Conservation (phyloP, 2,329 filamentous ascomycete genomes). For the Ceratocystis albifundus region DNA sequence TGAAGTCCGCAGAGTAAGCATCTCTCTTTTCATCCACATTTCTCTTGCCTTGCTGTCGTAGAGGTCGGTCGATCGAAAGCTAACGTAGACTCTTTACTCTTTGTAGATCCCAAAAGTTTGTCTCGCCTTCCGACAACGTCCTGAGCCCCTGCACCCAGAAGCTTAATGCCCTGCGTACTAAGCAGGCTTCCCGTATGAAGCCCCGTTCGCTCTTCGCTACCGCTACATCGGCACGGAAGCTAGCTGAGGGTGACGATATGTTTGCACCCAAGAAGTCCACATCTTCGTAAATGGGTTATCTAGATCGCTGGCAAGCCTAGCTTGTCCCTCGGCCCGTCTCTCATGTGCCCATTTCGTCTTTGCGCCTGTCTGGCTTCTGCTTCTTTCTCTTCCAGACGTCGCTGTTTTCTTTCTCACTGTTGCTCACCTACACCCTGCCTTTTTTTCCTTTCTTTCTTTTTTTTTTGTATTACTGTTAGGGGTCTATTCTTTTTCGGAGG, state of each 20-base stretch:
- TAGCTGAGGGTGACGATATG: slow-evolving; percentile 35
- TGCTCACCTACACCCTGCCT: no score
- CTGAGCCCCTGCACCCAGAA: slow-evolving; percentile 79
- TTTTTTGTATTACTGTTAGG: no score
- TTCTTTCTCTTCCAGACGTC: no score
- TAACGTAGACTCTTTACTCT: slow-evolving; percentile 13
- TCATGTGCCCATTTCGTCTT: no score
- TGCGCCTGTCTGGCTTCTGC: no score
- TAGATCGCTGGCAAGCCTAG: background rate
- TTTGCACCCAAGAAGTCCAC: slow-evolving; percentile 29
- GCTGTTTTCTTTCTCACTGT: no score
- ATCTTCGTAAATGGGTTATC: background rate
- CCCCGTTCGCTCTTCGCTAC: slow-evolving; percentile 54
- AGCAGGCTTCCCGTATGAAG: slow-evolving; percentile 63
- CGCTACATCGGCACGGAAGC: slow-evolving; percentile 52
- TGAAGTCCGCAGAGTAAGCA: slow-evolving; percentile 51
- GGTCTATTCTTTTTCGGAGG: no score
- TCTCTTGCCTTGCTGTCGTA: slow-evolving; percentile 2
- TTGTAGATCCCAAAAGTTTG: slow-evolving; percentile 44
- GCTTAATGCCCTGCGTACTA: slow-evolving; percentile 67
- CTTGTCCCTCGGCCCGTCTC: no score
- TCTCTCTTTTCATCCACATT: background rate
- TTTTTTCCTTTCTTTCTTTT: no score
- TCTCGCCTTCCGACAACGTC: slow-evolving; percentile 79
- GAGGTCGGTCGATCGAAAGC: background rate